A percentile compares a stretch with the other conserved stretches of the same genome.
Conservation (phyloP, 768 basidiomycete species). For the Sistotremastrum suecicum region DNA sequence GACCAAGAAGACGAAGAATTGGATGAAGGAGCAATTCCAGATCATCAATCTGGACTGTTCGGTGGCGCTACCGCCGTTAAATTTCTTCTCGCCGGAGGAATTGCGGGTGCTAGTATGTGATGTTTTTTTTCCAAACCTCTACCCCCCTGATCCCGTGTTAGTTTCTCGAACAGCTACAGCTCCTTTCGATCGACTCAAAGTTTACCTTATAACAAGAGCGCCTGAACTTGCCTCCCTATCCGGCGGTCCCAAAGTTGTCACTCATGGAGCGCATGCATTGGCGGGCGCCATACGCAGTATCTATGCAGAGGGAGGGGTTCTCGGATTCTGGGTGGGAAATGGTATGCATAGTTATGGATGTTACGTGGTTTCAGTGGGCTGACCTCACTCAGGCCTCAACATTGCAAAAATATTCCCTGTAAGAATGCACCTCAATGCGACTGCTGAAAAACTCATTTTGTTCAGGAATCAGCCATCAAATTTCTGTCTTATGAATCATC, state of each 20-base stretch:
- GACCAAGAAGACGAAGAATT: constrained; percentile 27
- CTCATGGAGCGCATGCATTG: constrained; percentile 51
- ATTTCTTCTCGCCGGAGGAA: constrained; percentile 86
- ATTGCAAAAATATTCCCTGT: constrained; percentile 87
- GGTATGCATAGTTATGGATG: constrained; percentile 18
- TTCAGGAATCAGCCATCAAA: constrained; percentile 90
- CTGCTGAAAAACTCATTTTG: not conserved
- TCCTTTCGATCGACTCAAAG: constrained; percentile 91
- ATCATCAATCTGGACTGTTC: constrained; percentile 45
- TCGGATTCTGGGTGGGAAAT: constrained; percentile 97
- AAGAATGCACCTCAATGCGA: not conserved
- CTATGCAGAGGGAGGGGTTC: constrained; percentile 78
- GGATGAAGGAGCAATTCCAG: constrained; percentile 34
- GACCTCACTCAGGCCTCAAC: constrained; percentile 36
- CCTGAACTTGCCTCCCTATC: constrained; percentile 42
- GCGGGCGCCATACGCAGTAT: constrained; percentile 62
- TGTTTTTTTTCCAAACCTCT: not conserved
- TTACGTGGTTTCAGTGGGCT: not conserved
- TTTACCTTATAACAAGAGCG: constrained; percentile 87
- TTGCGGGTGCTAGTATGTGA: constrained; percentile 79
- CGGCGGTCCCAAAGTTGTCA: constrained; percentile 22
- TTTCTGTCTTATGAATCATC: constrained; percentile 92
- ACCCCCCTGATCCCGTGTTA: constrained; percentile 18
- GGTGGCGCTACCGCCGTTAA: constrained; percentile 65
- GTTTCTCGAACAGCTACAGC: constrained; percentile 95